phyloP scores from a whole-genome alignment of 2,329 filamentous ascomycete species.

The Colletotrichum sp. region DNA sequence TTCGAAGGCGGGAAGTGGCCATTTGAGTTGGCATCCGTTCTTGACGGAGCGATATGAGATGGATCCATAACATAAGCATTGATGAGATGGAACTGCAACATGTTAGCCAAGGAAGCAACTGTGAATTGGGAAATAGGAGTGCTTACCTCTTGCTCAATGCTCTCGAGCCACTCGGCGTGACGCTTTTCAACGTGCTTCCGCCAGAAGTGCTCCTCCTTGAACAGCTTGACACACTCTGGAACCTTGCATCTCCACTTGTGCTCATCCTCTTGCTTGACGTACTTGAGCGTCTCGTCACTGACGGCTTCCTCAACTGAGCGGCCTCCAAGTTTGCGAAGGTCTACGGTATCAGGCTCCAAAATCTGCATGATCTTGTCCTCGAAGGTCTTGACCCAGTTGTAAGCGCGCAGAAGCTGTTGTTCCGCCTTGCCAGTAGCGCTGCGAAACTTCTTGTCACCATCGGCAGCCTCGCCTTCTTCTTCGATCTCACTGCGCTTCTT shows the following conservation, averaged over 20 bases:
- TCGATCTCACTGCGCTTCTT: slow-evolving; percentile 74
- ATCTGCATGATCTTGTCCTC: slow-evolving; percentile 96
- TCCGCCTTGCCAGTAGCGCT: slow-evolving; percentile 78
- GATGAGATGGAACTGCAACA: slow-evolving; percentile 77
- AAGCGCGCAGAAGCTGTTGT: slow-evolving; percentile 91
- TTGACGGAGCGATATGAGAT: slow-evolving; percentile 89
- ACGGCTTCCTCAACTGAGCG: slow-evolving; percentile 85
- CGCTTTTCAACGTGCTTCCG: slow-evolving; percentile 97
- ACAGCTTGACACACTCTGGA: slow-evolving; percentile 93
- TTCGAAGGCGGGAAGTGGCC: slow-evolving; percentile 89
- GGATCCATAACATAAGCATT: slow-evolving; percentile 96
- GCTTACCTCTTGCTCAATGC: slow-evolving; percentile 82
- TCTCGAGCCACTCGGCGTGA: slow-evolving; percentile 85
- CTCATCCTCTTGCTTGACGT: slow-evolving; percentile 96
- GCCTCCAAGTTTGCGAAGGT: slow-evolving; percentile 89
- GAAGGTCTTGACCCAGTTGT: slow-evolving; percentile 99
- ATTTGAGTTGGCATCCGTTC: slow-evolving; percentile 93
- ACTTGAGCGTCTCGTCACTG: slow-evolving; percentile 84
- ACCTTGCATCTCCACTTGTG: slow-evolving; percentile 97
- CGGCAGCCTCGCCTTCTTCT: slow-evolving; percentile 68
- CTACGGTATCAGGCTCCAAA: slow-evolving; percentile 85
- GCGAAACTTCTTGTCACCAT: slow-evolving; percentile 75
- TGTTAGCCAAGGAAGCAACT: slow-evolving; percentile 35
- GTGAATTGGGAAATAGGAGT: not conserved
- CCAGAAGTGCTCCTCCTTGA: slow-evolving; percentile 98